These are phyloP conservation scores for Fusarium dlaminii DNA, from an alignment of 2,329 filamentous ascomycete species.

Conservation along the genomic window DNA sequence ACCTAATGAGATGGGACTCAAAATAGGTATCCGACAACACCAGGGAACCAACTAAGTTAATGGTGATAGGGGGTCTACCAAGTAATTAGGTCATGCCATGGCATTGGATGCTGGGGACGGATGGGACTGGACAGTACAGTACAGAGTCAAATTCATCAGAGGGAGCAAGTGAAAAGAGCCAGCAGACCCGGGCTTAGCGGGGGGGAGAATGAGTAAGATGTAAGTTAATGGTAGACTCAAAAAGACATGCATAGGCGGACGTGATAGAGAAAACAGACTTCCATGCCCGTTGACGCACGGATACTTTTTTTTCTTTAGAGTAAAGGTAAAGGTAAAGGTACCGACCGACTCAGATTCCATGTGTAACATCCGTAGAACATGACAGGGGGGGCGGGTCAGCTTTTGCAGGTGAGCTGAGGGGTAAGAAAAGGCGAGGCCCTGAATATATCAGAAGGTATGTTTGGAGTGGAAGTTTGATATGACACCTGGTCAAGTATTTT, in stretches of 20 bases:
- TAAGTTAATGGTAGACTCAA: slow-evolving; percentile 20
- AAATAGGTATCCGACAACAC: slow-evolving; percentile 23
- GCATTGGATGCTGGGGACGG: background rate
- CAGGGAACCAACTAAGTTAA: slow-evolving; percentile 10
- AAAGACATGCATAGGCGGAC: slow-evolving; percentile 26
- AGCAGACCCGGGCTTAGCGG: slow-evolving; percentile 34
- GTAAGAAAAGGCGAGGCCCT: background rate
- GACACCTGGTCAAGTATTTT: background rate
- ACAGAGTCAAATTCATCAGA: slow-evolving; percentile 20
- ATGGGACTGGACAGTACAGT: slow-evolving; percentile 3
- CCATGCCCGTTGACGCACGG: slow-evolving; percentile 23
- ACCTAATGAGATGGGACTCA: slow-evolving; percentile 5
- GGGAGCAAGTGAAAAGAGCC: slow-evolving; percentile 12
- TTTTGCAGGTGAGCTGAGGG: slow-evolving; percentile 3
- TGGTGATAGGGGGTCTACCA: slow-evolving; percentile 34
- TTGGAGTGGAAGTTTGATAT: background rate
- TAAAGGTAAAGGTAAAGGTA: slow-evolving; percentile 31
- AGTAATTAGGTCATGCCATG: slow-evolving; percentile 26
- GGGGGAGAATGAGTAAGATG: slow-evolving; percentile 11
- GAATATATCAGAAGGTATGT: background rate
- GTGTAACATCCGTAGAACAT: slow-evolving; percentile 34
- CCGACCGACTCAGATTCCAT: slow-evolving; percentile 39
- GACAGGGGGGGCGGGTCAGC: slow-evolving; percentile 8
- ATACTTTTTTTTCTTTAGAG: slow-evolving; percentile 6
- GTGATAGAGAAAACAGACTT: slow-evolving; percentile 34